phyloP scores from a whole-genome alignment of 148 eudicot species.

The Rheum nobile region DNA sequence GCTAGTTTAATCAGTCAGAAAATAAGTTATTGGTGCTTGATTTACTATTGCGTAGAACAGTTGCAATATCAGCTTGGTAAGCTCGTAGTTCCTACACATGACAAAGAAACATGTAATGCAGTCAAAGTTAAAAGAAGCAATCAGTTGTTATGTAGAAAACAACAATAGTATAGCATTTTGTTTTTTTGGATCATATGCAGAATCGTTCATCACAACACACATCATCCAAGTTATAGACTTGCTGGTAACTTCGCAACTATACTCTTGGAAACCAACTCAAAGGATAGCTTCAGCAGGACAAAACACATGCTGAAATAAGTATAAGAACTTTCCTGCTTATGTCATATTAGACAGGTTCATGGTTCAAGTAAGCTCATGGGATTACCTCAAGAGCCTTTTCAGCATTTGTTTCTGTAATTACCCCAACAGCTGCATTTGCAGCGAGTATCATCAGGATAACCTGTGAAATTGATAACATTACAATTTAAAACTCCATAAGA shows the following conservation, averaged over 20 bases:
- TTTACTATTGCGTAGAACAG: constrained; percentile 91
- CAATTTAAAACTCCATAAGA: not conserved
- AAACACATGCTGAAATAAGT: not conserved
- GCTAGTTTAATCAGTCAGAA: not conserved
- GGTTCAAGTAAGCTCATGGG: not conserved
- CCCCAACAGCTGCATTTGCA: constrained; percentile 99
- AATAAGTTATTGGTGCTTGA: not conserved
- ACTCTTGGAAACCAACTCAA: not conserved
- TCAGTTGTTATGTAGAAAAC: not conserved
- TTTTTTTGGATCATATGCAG: not conserved
- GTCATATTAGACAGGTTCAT: not conserved
- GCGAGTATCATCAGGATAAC: constrained; percentile 96
- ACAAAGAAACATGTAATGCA: not conserved
- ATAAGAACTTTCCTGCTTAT: not conserved
- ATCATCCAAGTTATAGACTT: not conserved
- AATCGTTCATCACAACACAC: not conserved
- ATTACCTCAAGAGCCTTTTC: constrained; percentile 96
- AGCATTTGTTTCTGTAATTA: constrained; percentile 98
- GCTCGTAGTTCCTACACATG: constrained; percentile 80
- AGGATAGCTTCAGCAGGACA: not conserved
- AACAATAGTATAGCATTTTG: not conserved
- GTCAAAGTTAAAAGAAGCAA: not conserved
- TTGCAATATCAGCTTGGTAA: constrained; percentile 98
- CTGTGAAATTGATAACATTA: constrained; percentile 24
- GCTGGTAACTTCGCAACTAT: too few relatives aligned